Evolutionary conservation across 441 rosid genomes (phyloP), one percentile per base, ranked within the genome.

Genomic region (Geranium incanum): DNA sequence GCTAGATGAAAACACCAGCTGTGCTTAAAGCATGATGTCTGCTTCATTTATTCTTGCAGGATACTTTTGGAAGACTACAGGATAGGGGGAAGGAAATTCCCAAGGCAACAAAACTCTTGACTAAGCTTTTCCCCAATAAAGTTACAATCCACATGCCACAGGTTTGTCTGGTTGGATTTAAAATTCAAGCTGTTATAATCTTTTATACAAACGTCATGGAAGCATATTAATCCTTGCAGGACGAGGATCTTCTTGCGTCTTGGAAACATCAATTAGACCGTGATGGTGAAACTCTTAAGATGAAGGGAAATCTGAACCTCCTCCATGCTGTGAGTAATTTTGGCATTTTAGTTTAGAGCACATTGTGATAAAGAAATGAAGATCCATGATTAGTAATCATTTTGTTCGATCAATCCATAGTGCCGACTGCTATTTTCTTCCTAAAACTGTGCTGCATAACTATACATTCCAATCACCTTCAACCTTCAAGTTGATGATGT

Each of bases 261-360:
- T 93, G 97, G 99, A 95, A 95, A 89, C 96, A 86, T 84, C 92
- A 80, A 70, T 80, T 95, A 79, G 98, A 91, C 43, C 97, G 92
- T 67, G 99, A 95, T 83, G 81, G 78, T 72, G 98, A 95, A 84
- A 91, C 91, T 60, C 76, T 93, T 83, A 93, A 92, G 84, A 90
- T 80, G 66, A 97, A 87, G 79, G 86, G 97, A 75, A 95, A 95
- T 60, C 69, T 87, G 72, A 71, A 78, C 70, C 81, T 84, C 85
- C 76, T 95, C 75, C 90, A 85, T 50, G 77, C 86, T 9, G 99
- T 95, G 80, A 83, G 99, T 86, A 72, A 70, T 50, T 45, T 66
- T 60, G 6, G 12, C 65, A 18, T 36, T 33, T 36, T 36, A 60
- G 36, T 60, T 60, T 60, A 60, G 6, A 19, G 36, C 1, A 8